Conservation (phyloP, 176 grass and related monocot genomes). For the Luzula sylvatica region DNA sequence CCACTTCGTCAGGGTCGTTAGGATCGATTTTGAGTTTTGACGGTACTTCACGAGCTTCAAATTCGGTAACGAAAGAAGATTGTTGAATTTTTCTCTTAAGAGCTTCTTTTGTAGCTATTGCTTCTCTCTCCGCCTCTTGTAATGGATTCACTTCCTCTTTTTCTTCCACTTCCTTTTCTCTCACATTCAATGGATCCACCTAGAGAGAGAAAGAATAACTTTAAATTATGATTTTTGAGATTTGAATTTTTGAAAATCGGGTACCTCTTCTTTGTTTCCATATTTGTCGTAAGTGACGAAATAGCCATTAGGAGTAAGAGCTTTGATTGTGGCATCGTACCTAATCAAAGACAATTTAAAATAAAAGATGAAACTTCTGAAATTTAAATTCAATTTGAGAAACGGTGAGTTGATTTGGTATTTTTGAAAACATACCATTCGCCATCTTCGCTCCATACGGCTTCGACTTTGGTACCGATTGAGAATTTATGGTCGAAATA, state of each 20-base stretch:
- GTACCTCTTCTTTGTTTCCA: slow-evolving; percentile 96
- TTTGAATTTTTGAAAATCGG: background rate
- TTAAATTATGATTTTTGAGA: no score
- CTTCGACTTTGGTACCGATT: slow-evolving; percentile 65
- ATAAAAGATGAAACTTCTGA: slow-evolving; percentile 29
- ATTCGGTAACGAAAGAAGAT: slow-evolving; percentile 56
- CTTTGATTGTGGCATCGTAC: slow-evolving; percentile 88
- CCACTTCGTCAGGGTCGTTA: slow-evolving; percentile 86
- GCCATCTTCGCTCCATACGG: slow-evolving; percentile 77
- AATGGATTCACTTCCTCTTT: slow-evolving; percentile 63
- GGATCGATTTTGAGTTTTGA: slow-evolving; percentile 90
- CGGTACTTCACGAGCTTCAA: slow-evolving; percentile 61
- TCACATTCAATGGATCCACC: slow-evolving; percentile 84
- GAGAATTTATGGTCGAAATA: slow-evolving; percentile 36
- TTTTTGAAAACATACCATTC: slow-evolving; percentile 46
- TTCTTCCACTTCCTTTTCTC: slow-evolving; percentile 45
- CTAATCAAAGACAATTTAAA: slow-evolving; percentile 49
- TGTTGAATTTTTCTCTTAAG: slow-evolving; percentile 96
- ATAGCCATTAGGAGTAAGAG: slow-evolving; percentile 65
- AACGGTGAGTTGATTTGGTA: background rate
- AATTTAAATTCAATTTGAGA: slow-evolving; percentile 10
- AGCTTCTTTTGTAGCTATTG: slow-evolving; percentile 72
- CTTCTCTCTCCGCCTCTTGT: slow-evolving; percentile 74
- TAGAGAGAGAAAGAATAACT: slow-evolving; percentile 13
- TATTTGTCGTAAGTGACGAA: slow-evolving; percentile 60